Conservation (phyloP, 2,329 filamentous ascomycete species). For the Fusarium solani-melongenae region DNA sequence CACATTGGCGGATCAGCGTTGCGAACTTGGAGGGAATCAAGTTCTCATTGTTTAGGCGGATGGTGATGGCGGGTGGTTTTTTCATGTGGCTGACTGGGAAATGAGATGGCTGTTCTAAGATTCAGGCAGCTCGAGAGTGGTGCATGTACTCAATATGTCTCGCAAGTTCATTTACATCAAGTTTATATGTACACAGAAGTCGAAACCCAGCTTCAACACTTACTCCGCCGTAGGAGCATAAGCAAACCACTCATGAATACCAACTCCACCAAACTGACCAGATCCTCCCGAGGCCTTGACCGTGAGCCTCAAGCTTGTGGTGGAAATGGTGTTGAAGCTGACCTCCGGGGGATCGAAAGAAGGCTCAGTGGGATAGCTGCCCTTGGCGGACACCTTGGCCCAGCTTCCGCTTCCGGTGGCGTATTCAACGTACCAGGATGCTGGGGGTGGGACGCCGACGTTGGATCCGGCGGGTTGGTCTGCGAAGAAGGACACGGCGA, state of each 20-base stretch:
- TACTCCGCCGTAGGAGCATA: slow-evolving; percentile 3
- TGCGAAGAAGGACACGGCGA: slow-evolving; percentile 46
- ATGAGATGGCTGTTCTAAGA: too few relatives aligned
- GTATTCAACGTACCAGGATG: slow-evolving; percentile 44
- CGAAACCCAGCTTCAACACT: background rate
- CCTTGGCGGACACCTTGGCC: slow-evolving; percentile 6
- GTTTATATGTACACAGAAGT: background rate
- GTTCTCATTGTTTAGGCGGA: background rate
- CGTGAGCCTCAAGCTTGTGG: slow-evolving; percentile 23
- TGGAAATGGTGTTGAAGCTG: slow-evolving; percentile 23
- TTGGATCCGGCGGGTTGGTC: slow-evolving; percentile 45
- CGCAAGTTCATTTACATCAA: background rate
- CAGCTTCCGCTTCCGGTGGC: slow-evolving; percentile 30
- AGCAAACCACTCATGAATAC: slow-evolving; percentile 15
- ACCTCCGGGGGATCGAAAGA: slow-evolving; percentile 1
- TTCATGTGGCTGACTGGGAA: background rate
- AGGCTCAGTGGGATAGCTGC: background rate
- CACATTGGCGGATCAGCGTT: background rate
- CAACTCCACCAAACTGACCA: slow-evolving; percentile 14
- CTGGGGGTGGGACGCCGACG: slow-evolving; percentile 46
- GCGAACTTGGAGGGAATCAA: background rate
- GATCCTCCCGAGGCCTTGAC: slow-evolving; percentile 7
- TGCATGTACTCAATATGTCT: background rate
- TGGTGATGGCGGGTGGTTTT: background rate
- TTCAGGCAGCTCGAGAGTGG: too few relatives aligned